Evolutionary conservation across 2,329 filamentous ascomycete genomes (phyloP).

Genomic region (Didymella pomorum): DNA sequence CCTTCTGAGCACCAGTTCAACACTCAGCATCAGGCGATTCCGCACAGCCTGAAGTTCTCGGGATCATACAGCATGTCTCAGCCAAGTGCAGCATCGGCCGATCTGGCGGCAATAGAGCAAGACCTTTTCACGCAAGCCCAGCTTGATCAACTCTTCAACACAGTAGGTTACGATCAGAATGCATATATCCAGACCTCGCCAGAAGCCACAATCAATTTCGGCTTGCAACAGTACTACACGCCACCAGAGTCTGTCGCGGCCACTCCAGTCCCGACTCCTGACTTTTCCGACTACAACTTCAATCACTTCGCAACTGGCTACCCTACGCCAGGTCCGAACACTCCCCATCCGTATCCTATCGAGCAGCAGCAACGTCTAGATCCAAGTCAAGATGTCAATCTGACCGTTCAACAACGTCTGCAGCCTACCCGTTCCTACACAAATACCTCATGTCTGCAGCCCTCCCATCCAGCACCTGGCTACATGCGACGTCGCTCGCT

Average conservation of each 20-base stretch:
- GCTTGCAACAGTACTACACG: background rate
- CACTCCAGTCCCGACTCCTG: conserved; percentile 24
- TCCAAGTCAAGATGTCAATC: background rate
- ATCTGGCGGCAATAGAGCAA: conserved; percentile 6
- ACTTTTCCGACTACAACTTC: conserved; percentile 25
- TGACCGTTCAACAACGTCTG: conserved; percentile 11
- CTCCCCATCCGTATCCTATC: conserved; percentile 30
- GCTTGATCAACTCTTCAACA: conserved; percentile 23
- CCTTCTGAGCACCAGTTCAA: conserved; percentile 3
- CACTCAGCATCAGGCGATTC: conserved; percentile 15
- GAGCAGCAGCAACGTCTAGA: conserved; percentile 25
- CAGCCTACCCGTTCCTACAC: conserved; percentile 17
- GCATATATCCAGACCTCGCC: conserved; percentile 20
- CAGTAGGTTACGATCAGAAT: background rate
- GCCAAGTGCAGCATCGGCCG: conserved; percentile 18
- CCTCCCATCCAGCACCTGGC: conserved; percentile 13
- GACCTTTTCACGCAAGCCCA: conserved; percentile 22
- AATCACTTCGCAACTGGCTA: conserved; percentile 14
- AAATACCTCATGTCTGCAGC: conserved; percentile 10
- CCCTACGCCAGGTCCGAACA: conserved; percentile 20
- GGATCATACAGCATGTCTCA: conserved; percentile 32
- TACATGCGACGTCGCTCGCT: conserved; percentile 40
- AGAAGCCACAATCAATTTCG: conserved; percentile 17
- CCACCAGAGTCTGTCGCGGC: conserved; percentile 11
- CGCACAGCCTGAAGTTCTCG: background rate